Evolutionary conservation across 2,329 filamentous ascomycete species (phyloP), one percentile per base, ranked within the genome.

Genomic region (Penicillium sp.): DNA sequence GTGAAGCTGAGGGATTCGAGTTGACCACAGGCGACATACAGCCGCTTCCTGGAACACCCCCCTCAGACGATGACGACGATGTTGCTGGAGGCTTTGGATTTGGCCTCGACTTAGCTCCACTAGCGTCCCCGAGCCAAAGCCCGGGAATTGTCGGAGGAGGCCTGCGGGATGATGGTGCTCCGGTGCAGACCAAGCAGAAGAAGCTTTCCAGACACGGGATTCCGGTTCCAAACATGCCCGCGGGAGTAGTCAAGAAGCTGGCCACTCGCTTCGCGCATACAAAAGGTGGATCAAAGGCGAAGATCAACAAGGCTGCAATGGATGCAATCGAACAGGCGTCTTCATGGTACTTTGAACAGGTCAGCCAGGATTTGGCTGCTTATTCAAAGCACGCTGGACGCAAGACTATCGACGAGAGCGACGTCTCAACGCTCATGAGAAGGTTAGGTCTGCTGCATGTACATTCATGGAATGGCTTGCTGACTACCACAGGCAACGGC

Each of bases 321-420:
- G 81, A 82, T 28, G 86, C 87, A 4, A 84, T 96, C 49, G 85
- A 87, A 64, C 86, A 90, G 67, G 89, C 90, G 0, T 89, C 89
- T 2, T 89, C 95, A 56, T 94, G 90, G 87, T 96, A 91, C 71
- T 95, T 96, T 69, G 90, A 95, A 73, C 91, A 96, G 70, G 77
- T 89, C 2, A 85, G 88, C 44, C 88, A 91, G 54, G 90, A 95
- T 66, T 74, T 96, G 49, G 83, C 83, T 12, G 86, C 85, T 2
- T 96, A 92, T 70, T 88, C 91, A 16, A 80, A 84, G 55, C 91
- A 96, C 70, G 90, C 88, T 5, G 87, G 88, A 29, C 83, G 91
- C 29, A 94, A 88, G 71, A 90, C 85, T 2, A 90, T 96, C 61
- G 89, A 95, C 63, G 89, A 94, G 70, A 87, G 82, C 61, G 91